Evolutionary conservation across 441 rosid species (phyloP), one percentile per base, ranked within the genome.

Genomic region (Jatropha multifida): DNA sequence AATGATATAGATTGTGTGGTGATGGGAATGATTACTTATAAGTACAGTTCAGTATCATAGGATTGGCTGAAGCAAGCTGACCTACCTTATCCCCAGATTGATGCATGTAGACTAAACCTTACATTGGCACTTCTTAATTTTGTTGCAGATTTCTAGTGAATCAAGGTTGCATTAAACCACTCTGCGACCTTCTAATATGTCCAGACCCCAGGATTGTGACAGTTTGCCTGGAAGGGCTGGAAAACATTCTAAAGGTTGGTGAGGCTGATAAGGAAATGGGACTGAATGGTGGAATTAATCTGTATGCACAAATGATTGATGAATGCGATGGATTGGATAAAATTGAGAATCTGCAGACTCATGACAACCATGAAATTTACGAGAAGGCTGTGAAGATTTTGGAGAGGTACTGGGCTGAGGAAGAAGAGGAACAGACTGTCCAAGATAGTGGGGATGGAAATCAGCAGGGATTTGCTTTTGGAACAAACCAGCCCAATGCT

Each of bases 151-250:
- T 79, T 77, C 83, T 90, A 76, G 93, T 91, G 65, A 81, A 77
- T 66, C 90, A 90, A 84, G 94, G 93, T 26, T 86, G 92, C 78
- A 87, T 93, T 75, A 88, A 88, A 82, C 97, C 96, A 14, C 84
- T 93, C 69, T 93, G 96, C 38, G 97, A 93, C 80, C 96, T 93
- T 76, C 87, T 93, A 69, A 78, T 82, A 8, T 90, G 93, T 78
- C 93, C 94, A 1, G 96, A 93, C 85, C 94, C 97, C 14, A 88
- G 96, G 80, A 93, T 91, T 62, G 86, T 93, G 49, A 90, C 87
- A 0, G 96, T 93, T 48, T 93, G 96, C 74, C 83, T 93, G 20
- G 94, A 90, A 79, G 96, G 97, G 52, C 84, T 93, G 27, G 94
- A 93, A 71, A 93, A 93, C 82, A 91, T 93, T 49, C 78, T 91